Conservation (phyloP, 768 basidiomycete species). For the Mycena pura region DNA sequence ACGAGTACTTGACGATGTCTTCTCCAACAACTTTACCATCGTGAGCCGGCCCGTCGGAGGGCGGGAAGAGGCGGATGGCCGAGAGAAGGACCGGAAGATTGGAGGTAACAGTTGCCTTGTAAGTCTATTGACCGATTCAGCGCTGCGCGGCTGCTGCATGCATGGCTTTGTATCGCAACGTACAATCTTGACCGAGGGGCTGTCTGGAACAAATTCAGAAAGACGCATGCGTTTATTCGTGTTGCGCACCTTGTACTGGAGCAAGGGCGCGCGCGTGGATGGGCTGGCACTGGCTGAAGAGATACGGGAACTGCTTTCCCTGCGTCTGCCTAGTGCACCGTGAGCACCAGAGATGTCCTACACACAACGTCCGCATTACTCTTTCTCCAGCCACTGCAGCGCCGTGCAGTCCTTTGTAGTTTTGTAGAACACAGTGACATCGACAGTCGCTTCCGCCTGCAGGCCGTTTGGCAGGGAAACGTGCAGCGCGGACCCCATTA, state of each 20-base stretch:
- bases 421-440: constrained; percentile 66
- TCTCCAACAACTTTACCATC: constrained; percentile 77
- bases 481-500: constrained; percentile 81
- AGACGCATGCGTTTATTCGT: not conserved
- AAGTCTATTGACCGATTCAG: constrained; percentile 56
- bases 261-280: constrained; percentile 84
- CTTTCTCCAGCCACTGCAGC: constrained; percentile 87
- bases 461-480: constrained; percentile 56
- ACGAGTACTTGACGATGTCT: constrained; percentile 76
- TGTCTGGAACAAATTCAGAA: constrained; percentile 55
- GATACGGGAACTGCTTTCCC: constrained; percentile 82
- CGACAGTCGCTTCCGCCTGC: constrained; percentile 52
- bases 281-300: constrained; percentile 94
- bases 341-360: not conserved
- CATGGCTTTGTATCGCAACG: not conserved
- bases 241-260: constrained; percentile 80
- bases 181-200: constrained; percentile 86
- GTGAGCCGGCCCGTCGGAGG: constrained; percentile 71
- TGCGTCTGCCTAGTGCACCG: constrained; percentile 64
- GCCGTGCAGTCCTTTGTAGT: constrained; percentile 81
- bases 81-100: constrained; percentile 87
- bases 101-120: constrained; percentile 78
- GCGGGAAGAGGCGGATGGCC: constrained; percentile 80
- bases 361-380: constrained; percentile 36
- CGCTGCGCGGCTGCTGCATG: no score